phyloP scores from a whole-genome alignment of 371 early-diverging fungal genomes.

The Lichtheimia corymbifera region DNA sequence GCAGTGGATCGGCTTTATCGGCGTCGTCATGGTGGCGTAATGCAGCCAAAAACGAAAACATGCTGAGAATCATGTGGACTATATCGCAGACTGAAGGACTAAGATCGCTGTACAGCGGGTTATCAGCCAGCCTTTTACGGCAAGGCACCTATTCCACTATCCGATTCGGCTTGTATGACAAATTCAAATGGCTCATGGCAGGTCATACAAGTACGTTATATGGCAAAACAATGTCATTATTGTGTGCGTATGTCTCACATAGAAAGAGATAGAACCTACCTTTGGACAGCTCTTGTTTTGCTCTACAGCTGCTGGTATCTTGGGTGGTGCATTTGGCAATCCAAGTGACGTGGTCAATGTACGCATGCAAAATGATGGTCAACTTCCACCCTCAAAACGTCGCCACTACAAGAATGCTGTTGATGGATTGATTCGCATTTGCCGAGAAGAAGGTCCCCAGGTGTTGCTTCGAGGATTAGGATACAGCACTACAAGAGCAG shows the following conservation, averaged over 20 bases:
- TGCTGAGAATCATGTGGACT: constrained; percentile 48
- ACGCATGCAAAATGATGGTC: constrained; percentile 73
- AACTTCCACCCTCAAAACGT: constrained; percentile 54
- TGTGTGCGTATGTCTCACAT: no score
- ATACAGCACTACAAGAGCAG: constrained; percentile 62
- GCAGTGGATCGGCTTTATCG: neutral
- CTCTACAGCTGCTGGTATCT: constrained; percentile 59
- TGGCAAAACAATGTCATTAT: no score
- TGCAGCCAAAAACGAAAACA: constrained; percentile 16
- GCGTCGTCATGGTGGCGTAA: constrained; percentile 25
- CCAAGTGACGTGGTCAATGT: constrained; percentile 78
- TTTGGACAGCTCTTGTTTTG: constrained; percentile 49
- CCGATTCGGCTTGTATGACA: constrained; percentile 70
- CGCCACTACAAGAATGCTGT: constrained; percentile 67
- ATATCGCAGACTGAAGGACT: constrained; percentile 47
- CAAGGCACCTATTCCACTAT: constrained; percentile 76
- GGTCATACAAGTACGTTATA: constrained; percentile 10
- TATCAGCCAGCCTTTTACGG: constrained; percentile 66
- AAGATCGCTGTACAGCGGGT: constrained; percentile 58
- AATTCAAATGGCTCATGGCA: constrained; percentile 47
- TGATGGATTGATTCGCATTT: constrained; percentile 61
- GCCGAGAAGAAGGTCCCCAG: constrained; percentile 52
- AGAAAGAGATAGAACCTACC: constrained; percentile 25
- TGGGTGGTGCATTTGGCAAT: constrained; percentile 69
- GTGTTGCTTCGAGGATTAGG: constrained; percentile 61